Percentiles rank a stretch among this genome's conserved stretches.
These are phyloP conservation scores for Candida loeiensis DNA, from an alignment of 805 yeast genomes.

Conservation along the genomic window DNA sequence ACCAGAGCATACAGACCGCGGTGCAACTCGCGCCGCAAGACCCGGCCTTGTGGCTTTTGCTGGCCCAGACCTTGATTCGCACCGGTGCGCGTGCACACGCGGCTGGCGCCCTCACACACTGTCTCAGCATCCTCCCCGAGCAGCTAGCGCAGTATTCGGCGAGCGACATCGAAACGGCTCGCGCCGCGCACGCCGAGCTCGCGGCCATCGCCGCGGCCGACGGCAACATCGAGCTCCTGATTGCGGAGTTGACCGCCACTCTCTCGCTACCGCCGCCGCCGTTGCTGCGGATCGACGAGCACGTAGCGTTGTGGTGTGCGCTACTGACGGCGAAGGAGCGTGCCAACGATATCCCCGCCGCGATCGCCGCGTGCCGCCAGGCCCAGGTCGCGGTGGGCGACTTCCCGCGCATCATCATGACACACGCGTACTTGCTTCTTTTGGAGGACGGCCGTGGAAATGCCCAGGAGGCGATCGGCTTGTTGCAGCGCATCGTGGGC, in stretches of 20 bases:
- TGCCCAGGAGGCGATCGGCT: slow-evolving; percentile 33
- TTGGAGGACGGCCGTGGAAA: slow-evolving; percentile 22
- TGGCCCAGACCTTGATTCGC: slow-evolving; percentile 47
- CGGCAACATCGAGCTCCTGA: slow-evolving; percentile 47
- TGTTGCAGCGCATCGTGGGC: slow-evolving; percentile 31
- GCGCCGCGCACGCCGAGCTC: slow-evolving; percentile 52
- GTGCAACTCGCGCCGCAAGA: slow-evolving; percentile 37
- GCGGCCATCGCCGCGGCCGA: slow-evolving; percentile 54
- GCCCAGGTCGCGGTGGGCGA: slow-evolving; percentile 45
- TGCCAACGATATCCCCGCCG: slow-evolving; percentile 47
- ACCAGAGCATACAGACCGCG: slow-evolving; percentile 44
- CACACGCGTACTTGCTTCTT: slow-evolving; percentile 49
- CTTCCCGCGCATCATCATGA: slow-evolving; percentile 41
- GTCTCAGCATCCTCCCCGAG: slow-evolving; percentile 41
- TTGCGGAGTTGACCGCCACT: slow-evolving; percentile 48
- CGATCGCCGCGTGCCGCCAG: slow-evolving; percentile 47
- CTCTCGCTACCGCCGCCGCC: slow-evolving; percentile 50
- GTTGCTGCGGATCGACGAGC: slow-evolving; percentile 42
- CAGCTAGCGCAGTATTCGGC: slow-evolving; percentile 23
- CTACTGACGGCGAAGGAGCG: slow-evolving; percentile 50
- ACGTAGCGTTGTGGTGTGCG: slow-evolving; percentile 51
- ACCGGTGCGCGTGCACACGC: slow-evolving; percentile 46
- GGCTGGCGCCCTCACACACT: slow-evolving; percentile 43
- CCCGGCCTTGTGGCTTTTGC: slow-evolving; percentile 45
- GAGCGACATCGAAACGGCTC: slow-evolving; percentile 44